Percentiles rank a stretch among this genome's conserved stretches.
Conservation (phyloP, 768 basidiomycete genomes). For the Calvatia gigantea region DNA sequence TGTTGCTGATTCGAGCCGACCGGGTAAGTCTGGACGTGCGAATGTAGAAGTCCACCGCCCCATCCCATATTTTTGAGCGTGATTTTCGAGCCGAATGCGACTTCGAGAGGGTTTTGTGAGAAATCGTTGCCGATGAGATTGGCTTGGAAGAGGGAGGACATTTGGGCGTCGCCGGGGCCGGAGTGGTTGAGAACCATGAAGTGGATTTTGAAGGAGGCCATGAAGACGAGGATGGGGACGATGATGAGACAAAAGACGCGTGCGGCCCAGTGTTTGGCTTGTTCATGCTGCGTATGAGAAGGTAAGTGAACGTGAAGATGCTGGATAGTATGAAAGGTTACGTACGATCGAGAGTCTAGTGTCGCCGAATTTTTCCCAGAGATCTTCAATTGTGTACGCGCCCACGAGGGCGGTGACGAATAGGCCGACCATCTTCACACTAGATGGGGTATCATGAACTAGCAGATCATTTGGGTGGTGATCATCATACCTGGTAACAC, state of each 20-base stretch:
- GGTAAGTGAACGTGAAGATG: conserved; percentile 4
- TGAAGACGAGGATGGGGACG: conserved; percentile 89
- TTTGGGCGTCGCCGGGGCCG: conserved; percentile 96
- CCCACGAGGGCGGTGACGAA: conserved; percentile 96
- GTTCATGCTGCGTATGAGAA: conserved; percentile 58
- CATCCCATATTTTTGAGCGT: conserved; percentile 98
- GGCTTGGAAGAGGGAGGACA: conserved; percentile 98
- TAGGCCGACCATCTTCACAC: conserved; percentile 94
- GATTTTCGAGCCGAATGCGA: conserved; percentile 86
- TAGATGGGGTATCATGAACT: conserved; percentile 25
- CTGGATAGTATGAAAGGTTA: conserved; percentile 10
- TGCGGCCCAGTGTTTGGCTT: conserved; percentile 88
- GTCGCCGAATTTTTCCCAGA: conserved; percentile 99
- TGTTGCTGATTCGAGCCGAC: conserved; percentile 92
- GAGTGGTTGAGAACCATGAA: conserved; percentile 93
- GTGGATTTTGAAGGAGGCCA: conserved; percentile 93
- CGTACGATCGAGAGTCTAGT: conserved; percentile 85
- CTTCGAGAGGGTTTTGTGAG: conserved; percentile 83
- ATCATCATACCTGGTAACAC: conserved; percentile 74
- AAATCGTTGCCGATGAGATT: conserved; percentile 95
- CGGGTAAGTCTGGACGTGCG: conserved; percentile 94
- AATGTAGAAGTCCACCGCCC: conserved; percentile 95
- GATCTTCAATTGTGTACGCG: conserved; percentile 93
- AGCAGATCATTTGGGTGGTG: not conserved
- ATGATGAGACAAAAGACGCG: conserved; percentile 83